Evolutionary conservation across 2,329 filamentous ascomycete genomes (phyloP), one percentile per base, ranked within the genome.

Genomic region (Lachnellula occidentalis): DNA sequence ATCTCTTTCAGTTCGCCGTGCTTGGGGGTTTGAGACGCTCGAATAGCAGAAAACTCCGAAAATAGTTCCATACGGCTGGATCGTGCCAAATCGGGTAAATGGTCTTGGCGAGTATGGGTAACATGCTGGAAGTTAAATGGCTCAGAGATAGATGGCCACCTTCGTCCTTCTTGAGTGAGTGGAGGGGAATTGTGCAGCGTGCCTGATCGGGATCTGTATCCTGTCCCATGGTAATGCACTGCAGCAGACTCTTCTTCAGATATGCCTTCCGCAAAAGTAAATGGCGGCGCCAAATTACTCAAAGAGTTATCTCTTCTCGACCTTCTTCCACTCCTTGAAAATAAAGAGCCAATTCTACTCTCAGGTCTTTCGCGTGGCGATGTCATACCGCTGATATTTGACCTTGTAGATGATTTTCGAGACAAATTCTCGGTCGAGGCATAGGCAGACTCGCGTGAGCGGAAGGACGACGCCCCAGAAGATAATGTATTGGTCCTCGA

Each of bases 41-140:
- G 72, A 49, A 74, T 62, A 12, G 71, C 69, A 15, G 74, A 72
- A 53, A 76, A 73, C 54, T 78, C 77, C 11, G 73, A 72, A 14
- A 72, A 71, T 48, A 76, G 63, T 27, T 76, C 72, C 47, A 69
- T 67, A 15, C 72, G 73, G 60, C 71, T 76, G 3, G 69, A 62
- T 27, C 71, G 68, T 42, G 73, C 70, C 6, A 76, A 57, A 53
- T 71, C 71, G 4, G 74, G 69, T 3, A 77, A 55, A 48, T 77
- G 72, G 31, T 82, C 76, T 46, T 76, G 77, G 12, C 75, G 72
- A 12, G 78, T 81, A 65, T 85, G 82, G 4, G 79, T 77, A 34
- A 86, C 74, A 67, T 86, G 83, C 64, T 85, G 82, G 57, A 86
- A 86, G 71, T 86, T 85, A 69, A 83, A 86, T 2, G 83, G 83